Base-by-base conservation (phyloP, 176 grass and related monocot genomes). In the Bromus sterilis region DNA sequence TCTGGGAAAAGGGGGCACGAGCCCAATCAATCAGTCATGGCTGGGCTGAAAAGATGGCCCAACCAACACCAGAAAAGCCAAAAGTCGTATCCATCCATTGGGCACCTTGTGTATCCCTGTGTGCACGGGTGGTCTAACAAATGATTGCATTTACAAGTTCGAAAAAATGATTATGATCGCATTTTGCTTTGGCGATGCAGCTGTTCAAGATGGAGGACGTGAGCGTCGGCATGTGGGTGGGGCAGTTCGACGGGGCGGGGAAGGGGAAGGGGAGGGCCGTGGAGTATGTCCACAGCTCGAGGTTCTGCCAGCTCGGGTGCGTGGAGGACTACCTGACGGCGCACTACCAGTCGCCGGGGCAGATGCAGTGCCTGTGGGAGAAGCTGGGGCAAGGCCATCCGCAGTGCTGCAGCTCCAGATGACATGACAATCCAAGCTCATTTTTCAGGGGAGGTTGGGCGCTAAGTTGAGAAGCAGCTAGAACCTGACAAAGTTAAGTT, bases 131-230 rank as follows among this genome's bases (percentile, higher is more conserved):
- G n/a, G 64, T 46, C 78, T 86, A 82, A 70, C 78, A 61, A 75
- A 75, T n/a, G n/a, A n/a, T n/a, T n/a, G n/a, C n/a, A n/a, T n/a
- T n/a, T n/a, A n/a, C n/a, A n/a, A n/a, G n/a, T n/a, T n/a, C n/a
- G n/a, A n/a, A n/a, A n/a, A n/a, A n/a, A 88, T 86, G 70, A 82
- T 79, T 82, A 88, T 86, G 70, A 82, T 79, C 78, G 35, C 80
- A 1, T 66, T 51, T 48, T 44, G 25, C 15, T 64, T 74, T 78
- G 21, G 40, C 31, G 34, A 57, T 81, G 48, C 83, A 94, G 92
- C 58, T 94, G 65, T 91, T 94, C 88, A 93, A 93, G 79, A 86
- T 93, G 88, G 88, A 93, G 83, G 91, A 90, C 59, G 91, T 90
- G 82, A 93, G 91, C 88, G 87, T 93, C 82, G 91, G 91, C 61